Evolutionary conservation across 2,329 filamentous ascomycete species (phyloP).

Genomic region (Malbranchea cinnamomea): DNA sequence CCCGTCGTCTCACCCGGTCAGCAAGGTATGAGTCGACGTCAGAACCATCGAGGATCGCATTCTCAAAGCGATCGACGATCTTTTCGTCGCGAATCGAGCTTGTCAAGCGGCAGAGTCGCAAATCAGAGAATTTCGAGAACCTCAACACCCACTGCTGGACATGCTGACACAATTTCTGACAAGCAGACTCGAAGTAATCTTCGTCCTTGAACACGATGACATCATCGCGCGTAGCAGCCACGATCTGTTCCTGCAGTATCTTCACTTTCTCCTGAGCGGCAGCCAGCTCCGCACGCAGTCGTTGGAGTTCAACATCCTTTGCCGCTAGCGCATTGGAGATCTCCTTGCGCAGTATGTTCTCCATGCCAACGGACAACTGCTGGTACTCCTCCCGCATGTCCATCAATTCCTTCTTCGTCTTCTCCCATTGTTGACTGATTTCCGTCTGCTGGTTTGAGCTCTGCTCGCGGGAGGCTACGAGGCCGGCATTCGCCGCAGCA

Average conservation of each 20-base stretch:
- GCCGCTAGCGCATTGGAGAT: conserved; percentile 53
- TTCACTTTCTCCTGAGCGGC: conserved; percentile 49
- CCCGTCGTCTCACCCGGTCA: conserved; percentile 75
- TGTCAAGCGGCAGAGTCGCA: conserved; percentile 69
- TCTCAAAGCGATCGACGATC: conserved; percentile 85
- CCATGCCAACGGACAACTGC: conserved; percentile 47
- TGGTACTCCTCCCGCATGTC: conserved; percentile 49
- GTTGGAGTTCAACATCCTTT: conserved; percentile 71
- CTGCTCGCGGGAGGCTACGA: conserved; percentile 60
- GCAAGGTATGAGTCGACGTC: conserved; percentile 79
- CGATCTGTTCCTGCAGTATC: conserved; percentile 44
- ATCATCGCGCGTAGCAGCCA: conserved; percentile 46
- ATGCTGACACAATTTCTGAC: conserved; percentile 86
- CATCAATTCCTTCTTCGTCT: conserved; percentile 54
- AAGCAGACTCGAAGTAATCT: conserved; percentile 88
- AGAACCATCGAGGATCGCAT: conserved; percentile 82
- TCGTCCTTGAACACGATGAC: conserved; percentile 74
- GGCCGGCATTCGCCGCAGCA: conserved; percentile 56
- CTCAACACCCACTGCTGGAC: conserved; percentile 95
- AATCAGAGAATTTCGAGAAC: conserved; percentile 96
- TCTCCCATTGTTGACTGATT: conserved; percentile 39
- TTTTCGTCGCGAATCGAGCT: conserved; percentile 81
- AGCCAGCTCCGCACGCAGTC: conserved; percentile 63
- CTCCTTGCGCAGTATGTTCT: conserved; percentile 45
- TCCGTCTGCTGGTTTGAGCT: conserved; percentile 49